These are phyloP conservation scores for Camelina neglecta DNA, from an alignment of 345 rosid genomes.

Conservation along the genomic window DNA sequence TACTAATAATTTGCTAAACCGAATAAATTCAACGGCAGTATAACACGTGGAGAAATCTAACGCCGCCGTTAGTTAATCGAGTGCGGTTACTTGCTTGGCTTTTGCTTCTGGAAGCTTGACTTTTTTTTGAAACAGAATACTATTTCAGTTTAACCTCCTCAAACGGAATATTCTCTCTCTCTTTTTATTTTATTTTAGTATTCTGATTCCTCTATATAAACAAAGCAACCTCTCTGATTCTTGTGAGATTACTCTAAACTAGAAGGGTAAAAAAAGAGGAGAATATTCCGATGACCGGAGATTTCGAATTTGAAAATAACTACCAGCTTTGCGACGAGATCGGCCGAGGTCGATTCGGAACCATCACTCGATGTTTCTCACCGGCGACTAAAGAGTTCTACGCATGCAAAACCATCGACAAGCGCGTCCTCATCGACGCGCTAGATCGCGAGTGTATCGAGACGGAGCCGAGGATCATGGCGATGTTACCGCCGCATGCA, in stretches of 20 bases:
- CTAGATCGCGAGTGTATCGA: conserved; percentile 70
- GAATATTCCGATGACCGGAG: conserved; percentile 42
- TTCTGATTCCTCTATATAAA: conserved; percentile 35
- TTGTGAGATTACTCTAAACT: background rate
- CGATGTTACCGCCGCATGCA: conserved; percentile 63
- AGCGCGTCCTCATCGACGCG: conserved; percentile 59
- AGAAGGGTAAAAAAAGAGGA: background rate
- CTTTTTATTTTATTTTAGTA: conserved; percentile 22
- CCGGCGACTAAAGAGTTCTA: conserved; percentile 50
- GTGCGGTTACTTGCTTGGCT: conserved; percentile 5
- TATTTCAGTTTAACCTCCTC: conserved; percentile 3
- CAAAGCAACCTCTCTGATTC: background rate
- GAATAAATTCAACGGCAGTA: background rate
- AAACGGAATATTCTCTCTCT: conserved; percentile 37
- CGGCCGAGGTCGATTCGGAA: conserved; percentile 80
- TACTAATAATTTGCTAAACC: background rate
- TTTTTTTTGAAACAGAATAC: conserved; percentile 33
- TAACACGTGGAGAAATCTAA: background rate
- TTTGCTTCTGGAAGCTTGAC: conserved; percentile 22
- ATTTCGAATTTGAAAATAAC: conserved; percentile 48
- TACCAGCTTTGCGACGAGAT: conserved; percentile 72
- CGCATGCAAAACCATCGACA: conserved; percentile 78
- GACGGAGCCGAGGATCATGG: conserved; percentile 74
- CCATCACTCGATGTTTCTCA: conserved; percentile 64
- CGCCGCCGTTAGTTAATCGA: conserved; percentile 26